Percentiles rank a stretch among this genome's conserved stretches.
Evolutionary conservation across 139 green algal species (phyloP).

Genomic region (Chlamydomonas eustigma): DNA sequence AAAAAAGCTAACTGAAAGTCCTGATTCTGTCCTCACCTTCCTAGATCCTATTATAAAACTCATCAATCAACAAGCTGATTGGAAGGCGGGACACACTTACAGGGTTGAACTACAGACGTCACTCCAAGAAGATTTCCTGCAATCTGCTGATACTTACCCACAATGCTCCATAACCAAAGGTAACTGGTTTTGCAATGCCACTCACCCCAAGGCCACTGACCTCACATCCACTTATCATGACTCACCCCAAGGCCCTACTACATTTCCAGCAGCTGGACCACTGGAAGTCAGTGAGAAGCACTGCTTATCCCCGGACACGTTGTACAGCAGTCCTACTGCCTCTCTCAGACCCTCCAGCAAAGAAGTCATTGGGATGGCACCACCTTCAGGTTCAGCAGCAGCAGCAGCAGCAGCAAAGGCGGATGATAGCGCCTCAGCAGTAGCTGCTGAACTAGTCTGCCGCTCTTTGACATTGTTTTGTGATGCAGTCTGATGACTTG

Average conservation of each 20-base stretch:
- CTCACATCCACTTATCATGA: neutral
- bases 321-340: constrained; percentile 53
- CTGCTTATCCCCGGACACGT: constrained; percentile 24
- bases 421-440: constrained; percentile 4
- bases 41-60: too few relatives aligned
- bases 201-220: too few relatives aligned
- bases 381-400: neutral
- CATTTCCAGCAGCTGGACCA: constrained; percentile 34
- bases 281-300: constrained; percentile 42
- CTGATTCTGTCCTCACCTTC: too few relatives aligned
- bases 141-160: too few relatives aligned
- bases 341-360: constrained; percentile 32
- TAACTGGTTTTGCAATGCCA: too few relatives aligned
- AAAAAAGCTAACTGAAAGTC: too few relatives aligned
- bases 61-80: too few relatives aligned
- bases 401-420: neutral
- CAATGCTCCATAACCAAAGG: too few relatives aligned
- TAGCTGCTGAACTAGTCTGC: constrained; percentile 5
- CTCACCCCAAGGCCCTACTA: constrained; percentile 13
- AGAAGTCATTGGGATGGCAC: neutral
- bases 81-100: too few relatives aligned
- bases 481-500: neutral
- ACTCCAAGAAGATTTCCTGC: too few relatives aligned
- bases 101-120: too few relatives aligned
- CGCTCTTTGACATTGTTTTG: neutral